Percentiles rank a stretch among this genome's conserved stretches.
phyloP scores from a whole-genome alignment of 345 rosid species.

The Ricinus communis region DNA sequence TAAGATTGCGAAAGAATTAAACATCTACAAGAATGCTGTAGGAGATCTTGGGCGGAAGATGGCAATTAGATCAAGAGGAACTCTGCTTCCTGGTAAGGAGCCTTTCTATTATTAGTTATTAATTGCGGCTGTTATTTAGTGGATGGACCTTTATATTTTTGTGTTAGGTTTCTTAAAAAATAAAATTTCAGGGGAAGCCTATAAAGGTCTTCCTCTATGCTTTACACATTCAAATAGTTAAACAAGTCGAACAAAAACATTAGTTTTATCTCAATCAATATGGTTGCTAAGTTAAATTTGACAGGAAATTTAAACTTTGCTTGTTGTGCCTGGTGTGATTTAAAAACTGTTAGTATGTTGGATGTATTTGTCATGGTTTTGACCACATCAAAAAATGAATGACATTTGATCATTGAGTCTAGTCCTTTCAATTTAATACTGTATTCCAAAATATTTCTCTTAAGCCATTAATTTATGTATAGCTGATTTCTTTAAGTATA shows the following conservation, averaged over 20 bases:
- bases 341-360: neutral
- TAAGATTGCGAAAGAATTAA: slow-evolving; percentile 63
- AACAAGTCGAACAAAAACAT: neutral
- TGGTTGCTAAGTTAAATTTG: neutral
- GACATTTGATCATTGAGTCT: neutral
- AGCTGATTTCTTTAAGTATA: slow-evolving; percentile 2
- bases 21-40: slow-evolving; percentile 63
- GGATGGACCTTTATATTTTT: neutral
- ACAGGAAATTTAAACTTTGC: neutral
- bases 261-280: neutral
- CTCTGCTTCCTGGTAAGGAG: slow-evolving; percentile 64
- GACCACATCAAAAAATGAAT: neutral
- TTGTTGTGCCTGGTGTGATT: neutral
- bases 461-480: neutral
- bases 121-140: slow-evolving; percentile 8
- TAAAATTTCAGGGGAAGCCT: neutral
- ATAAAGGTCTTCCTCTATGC: neutral
- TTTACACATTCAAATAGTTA: neutral
- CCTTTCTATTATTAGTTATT: slow-evolving; percentile 13
- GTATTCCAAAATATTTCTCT: neutral
- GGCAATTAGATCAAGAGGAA: slow-evolving; percentile 81
- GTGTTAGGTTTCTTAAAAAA: neutral
- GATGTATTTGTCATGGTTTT: neutral
- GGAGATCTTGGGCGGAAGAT: slow-evolving; percentile 93
- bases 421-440: neutral